Base-by-base conservation (phyloP, 768 basidiomycete species). In the Agrocybe praecox region DNA sequence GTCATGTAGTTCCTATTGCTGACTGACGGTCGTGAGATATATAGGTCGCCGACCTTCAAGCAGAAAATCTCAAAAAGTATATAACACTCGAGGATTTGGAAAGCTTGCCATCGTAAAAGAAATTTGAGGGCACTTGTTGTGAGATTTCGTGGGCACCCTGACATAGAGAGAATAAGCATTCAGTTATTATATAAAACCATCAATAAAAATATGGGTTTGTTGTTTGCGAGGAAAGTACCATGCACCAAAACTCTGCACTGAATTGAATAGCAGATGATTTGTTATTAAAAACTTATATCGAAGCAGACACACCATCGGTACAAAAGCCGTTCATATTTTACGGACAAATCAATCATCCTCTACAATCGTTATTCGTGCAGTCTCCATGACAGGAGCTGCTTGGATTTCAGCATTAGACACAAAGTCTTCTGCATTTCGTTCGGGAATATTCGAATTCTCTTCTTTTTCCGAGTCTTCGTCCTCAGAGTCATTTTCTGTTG, bases 31-130 rank as follows among this genome's bases (percentile, higher is more conserved):
- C 49, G 26, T 49, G n/a, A 29, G 9, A 29, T 29, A 29, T 29
- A 29, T 9, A 83, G 77, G 82, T 84, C 4, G 64, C 70, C 12
- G 83, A 86, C 57, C 71, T 86, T 9, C 69, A 65, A 26, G 80
- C 74, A 21, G 77, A 80, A 53, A 82, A 83, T 55, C 69, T 84
- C 68, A 76, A 76, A 66, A 81, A 83, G 57, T 79, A 82, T 56
- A 82, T 81, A 71, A 80, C 73, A 0, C 57, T 83, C 43, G 71
- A 81, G 55, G 81, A 83, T 56, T 59, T 62, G 34, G 57, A 56
- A 45, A 52, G 54, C 24, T 51, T 65, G 22, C 61, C 61, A 6
- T 58, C 60, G 5, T 60, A 45, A 48, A 9, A 5, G 9, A 29
- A 29, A 5, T n/a, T 33, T 6, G 22, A 22, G 18, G 9, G 19